Conservation (phyloP, 2,329 filamentous ascomycete genomes). For the Fusarium anguioides region DNA sequence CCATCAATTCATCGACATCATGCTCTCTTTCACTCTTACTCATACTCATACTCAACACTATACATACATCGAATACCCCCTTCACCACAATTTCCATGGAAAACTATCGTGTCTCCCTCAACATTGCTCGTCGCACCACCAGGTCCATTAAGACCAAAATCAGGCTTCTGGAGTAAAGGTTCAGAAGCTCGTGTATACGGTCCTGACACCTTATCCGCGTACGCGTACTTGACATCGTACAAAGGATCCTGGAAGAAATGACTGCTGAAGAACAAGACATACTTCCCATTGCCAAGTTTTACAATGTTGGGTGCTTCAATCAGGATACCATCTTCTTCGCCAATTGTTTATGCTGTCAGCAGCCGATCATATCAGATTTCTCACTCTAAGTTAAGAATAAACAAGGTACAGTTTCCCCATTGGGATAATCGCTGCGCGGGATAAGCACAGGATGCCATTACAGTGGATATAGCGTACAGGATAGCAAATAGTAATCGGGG, state of each 20-base stretch:
- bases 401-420: not conserved
- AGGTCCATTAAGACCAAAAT: slow-evolving; percentile 13
- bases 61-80: slow-evolving; percentile 8
- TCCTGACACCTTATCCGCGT: not conserved
- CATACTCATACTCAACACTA: not conserved
- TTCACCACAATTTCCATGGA: slow-evolving; percentile 19
- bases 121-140: slow-evolving; percentile 20
- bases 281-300: not conserved
- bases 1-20: too few species aligned
- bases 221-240: slow-evolving; percentile 22
- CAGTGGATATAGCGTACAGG: not conserved
- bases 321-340: not conserved
- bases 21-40: too few species aligned
- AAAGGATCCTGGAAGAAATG: slow-evolving; percentile 4
- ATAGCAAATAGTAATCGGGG: not conserved
- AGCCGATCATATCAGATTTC: not conserved
- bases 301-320: slow-evolving; percentile 20
- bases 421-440: not conserved
- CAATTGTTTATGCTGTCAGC: not conserved
- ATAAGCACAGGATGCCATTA: not conserved
- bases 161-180: slow-evolving; percentile 4
- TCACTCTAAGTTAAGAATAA: not conserved
- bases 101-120: slow-evolving; percentile 5
- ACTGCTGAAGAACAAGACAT: slow-evolving; percentile 17
- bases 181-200: slow-evolving; percentile 11